Percentiles rank a stretch among this genome's conserved stretches.
phyloP scores from a whole-genome alignment of 2,329 filamentous ascomycete genomes.

The Xylariaceae sp. region DNA sequence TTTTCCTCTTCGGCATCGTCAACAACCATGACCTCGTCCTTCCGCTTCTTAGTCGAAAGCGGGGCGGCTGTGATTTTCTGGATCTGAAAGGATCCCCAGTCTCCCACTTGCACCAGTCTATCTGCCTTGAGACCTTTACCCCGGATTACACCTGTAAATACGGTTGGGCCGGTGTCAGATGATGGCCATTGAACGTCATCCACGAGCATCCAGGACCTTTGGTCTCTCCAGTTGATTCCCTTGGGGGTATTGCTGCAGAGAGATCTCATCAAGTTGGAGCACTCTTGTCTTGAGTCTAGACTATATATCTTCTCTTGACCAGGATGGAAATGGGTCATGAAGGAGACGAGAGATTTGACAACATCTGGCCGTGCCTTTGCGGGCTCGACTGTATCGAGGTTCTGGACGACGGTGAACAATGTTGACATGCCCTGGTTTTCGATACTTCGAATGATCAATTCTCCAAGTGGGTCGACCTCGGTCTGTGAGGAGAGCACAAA shows the following conservation, averaged over 20 bases:
- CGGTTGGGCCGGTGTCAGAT: conserved; percentile 56
- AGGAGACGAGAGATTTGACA: conserved; percentile 80
- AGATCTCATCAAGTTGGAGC: conserved; percentile 83
- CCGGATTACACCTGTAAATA: conserved; percentile 80
- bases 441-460: conserved; percentile 78
- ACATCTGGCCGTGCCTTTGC: conserved; percentile 74
- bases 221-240: conserved; percentile 91
- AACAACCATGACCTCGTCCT: conserved; percentile 63
- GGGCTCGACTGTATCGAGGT: conserved; percentile 72
- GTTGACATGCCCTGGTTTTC: conserved; percentile 95
- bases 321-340: conserved; percentile 91
- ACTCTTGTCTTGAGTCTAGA: conserved; percentile 84
- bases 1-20: conserved; percentile 54
- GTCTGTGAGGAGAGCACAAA: conserved; percentile 77
- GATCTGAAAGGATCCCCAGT: conserved; percentile 92
- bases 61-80: conserved; percentile 81
- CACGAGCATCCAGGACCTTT: conserved; percentile 90
- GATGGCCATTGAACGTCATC: conserved; percentile 74
- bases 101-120: conserved; percentile 82
- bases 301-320: conserved; percentile 87
- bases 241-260: conserved; percentile 90
- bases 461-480: conserved; percentile 80
- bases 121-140: conserved; percentile 87
- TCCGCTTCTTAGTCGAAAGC: conserved; percentile 56
- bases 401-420: conserved; percentile 79